Evolutionary conservation across 805 yeast species (phyloP).

Genomic region (Priceomyces carsonii): DNA sequence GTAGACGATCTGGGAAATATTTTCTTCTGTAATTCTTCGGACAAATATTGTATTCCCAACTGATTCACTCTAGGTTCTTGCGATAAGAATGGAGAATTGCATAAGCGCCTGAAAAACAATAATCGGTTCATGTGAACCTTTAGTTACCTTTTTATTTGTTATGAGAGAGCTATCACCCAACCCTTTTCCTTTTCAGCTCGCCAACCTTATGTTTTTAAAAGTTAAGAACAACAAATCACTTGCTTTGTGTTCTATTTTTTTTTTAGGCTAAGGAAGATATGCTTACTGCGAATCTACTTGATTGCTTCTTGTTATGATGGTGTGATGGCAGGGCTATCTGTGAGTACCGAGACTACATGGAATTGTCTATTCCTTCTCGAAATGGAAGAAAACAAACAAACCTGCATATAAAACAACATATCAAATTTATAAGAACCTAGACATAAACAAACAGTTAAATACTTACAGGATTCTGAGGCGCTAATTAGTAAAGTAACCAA

Average conservation of each 20-base stretch:
- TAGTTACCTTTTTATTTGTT: too few relatives aligned
- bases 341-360: too few relatives aligned
- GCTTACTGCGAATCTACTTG: too few relatives aligned
- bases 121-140: slow-evolving; percentile 1
- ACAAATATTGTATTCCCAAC: slow-evolving; percentile 78
- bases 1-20: slow-evolving; percentile 51
- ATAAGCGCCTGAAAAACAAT: slow-evolving; percentile 3
- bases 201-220: too few relatives aligned
- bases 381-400: slow-evolving; percentile 7
- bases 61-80: slow-evolving; percentile 64
- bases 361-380: slow-evolving; percentile 4
- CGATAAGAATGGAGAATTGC: slow-evolving; percentile 1
- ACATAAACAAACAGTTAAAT: slow-evolving; percentile 6
- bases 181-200: too few relatives aligned
- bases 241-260: too few relatives aligned
- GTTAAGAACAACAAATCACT: too few relatives aligned
- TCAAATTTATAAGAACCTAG: slow-evolving; percentile 1
- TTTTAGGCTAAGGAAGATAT: too few relatives aligned
- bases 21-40: slow-evolving; percentile 57
- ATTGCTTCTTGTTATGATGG: too few relatives aligned
- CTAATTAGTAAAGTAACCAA: too few relatives aligned
- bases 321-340: too few relatives aligned
- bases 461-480: not conserved
- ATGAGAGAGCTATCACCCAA: too few relatives aligned
- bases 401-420: slow-evolving; percentile 3